phyloP scores from a whole-genome alignment of 345 rosid species.

The Dipteronia dyeriana region DNA sequence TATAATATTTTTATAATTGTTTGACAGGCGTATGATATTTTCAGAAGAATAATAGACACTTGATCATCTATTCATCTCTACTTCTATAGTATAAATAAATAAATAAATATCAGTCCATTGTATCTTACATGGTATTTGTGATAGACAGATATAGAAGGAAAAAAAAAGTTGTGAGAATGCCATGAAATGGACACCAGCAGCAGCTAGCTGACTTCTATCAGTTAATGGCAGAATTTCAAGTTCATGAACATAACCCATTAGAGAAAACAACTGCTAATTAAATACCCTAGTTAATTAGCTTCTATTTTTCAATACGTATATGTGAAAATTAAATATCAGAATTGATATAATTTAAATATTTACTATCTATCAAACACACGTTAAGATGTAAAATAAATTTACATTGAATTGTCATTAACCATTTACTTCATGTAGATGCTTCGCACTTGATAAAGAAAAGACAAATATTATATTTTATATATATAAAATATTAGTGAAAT shows the following conservation, averaged over 20 bases:
- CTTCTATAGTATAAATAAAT: background rate
- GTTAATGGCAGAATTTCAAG: background rate
- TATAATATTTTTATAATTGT: slow-evolving; percentile 24
- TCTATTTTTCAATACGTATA: background rate
- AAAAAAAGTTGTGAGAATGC: slow-evolving; percentile 12
- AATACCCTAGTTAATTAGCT: background rate
- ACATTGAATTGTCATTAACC: too few relatives aligned
- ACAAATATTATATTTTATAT: too few relatives aligned
- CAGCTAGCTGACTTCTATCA: background rate
- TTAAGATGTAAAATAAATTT: too few relatives aligned
- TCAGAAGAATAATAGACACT: slow-evolving; percentile 1
- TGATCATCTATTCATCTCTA: background rate
- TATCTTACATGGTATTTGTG: slow-evolving; percentile 7
- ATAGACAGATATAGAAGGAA: background rate
- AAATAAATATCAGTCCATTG: slow-evolving; percentile 22
- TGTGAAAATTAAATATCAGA: too few relatives aligned
- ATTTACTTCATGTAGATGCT: too few relatives aligned
- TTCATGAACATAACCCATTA: background rate
- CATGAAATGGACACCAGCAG: slow-evolving; percentile 19
- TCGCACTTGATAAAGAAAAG: too few relatives aligned
- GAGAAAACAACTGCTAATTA: background rate
- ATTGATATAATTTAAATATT: too few relatives aligned
- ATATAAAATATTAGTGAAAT: too few relatives aligned
- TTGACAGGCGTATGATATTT: slow-evolving; percentile 32
- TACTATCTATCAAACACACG: too few relatives aligned